Evolutionary conservation across 305 asterid species (phyloP).

Genomic region (Fraxinus albicans): DNA sequence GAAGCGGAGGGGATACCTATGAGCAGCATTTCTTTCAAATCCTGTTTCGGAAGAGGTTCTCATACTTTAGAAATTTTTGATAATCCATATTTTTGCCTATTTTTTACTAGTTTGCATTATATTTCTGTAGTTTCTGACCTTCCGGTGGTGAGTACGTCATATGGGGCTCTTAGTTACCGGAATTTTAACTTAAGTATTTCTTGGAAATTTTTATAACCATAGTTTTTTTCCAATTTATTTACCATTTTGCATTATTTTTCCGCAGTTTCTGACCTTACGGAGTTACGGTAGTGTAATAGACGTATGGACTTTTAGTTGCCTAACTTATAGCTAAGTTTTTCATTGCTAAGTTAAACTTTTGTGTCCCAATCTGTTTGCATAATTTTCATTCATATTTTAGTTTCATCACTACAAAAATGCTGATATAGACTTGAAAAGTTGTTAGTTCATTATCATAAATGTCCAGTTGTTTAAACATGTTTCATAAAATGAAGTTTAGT

Average conservation of each 20-base stretch:
- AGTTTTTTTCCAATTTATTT: too few relatives aligned
- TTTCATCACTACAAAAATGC: neutral
- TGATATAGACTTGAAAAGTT: neutral
- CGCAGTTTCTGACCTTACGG: neutral
- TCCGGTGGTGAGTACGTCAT: neutral
- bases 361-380: neutral
- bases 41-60: conserved; percentile 84
- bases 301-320: neutral
- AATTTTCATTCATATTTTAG: neutral
- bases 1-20: conserved; percentile 81
- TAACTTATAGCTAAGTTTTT: neutral
- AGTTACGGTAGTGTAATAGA: neutral
- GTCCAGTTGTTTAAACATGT: too few relatives aligned
- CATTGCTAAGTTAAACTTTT: neutral
- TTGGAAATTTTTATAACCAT: too few relatives aligned
- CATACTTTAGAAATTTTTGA: neutral
- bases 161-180: neutral
- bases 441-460: neutral
- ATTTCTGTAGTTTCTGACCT: neutral
- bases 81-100: neutral
- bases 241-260: neutral
- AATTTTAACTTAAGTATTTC: neutral
- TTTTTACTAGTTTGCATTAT: neutral
- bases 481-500: too few relatives aligned
- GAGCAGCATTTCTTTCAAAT: conserved; percentile 67